Base-by-base conservation (phyloP, 164 flowering plant species). In the Chimonanthus salicifolius region DNA sequence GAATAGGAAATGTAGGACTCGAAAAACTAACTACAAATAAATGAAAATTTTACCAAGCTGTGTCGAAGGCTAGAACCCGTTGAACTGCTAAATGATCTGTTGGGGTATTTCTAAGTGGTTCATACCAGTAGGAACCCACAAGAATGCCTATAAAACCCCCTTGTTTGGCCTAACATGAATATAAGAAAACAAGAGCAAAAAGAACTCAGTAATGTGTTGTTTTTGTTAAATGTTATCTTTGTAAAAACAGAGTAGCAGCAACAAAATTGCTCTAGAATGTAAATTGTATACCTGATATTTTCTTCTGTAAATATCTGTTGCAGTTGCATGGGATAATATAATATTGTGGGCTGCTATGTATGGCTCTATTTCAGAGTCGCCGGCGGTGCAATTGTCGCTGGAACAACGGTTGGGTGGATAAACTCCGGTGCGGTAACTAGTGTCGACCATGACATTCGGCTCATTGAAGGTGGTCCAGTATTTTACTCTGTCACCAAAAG, bases 71-170 rank as follows among this genome's bases (percentile, higher is more conserved):
- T 5, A 74, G 51, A n/a, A 33, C 64, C 8, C 76, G 49, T 11
- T 20, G 65, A 60, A 66, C 66, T 1, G 76, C 76, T n/a, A 2
- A 45, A 45, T 10, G 44, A 74, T 74, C 76, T 18, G 67, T 71
- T 7, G 71, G 76, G 18, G 60, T 68, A 48, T 74, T 49, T 58
- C 66, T 68, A n/a, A 67, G 65, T 45, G 76, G 76, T 58, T 74
- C 71, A 68, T 67, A 74, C 76, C 76, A 68, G 48, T 68, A 47
- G 50, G 66, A 13, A 13, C 45, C 7, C 21, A 74, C 2, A 44
- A 68, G 72, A 7, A 74, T 68, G 58, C 76, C 76, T 8, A 74
- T 68, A 11, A 16, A 68, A 8, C 76, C 71, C 8, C 76, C 76
- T 68, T 74, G 76, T 18, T 74, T 74, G 6, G 5, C 76, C 76